Conservation (phyloP, 2,329 filamentous ascomycete species). For the Scedosporium apiospermum region DNA sequence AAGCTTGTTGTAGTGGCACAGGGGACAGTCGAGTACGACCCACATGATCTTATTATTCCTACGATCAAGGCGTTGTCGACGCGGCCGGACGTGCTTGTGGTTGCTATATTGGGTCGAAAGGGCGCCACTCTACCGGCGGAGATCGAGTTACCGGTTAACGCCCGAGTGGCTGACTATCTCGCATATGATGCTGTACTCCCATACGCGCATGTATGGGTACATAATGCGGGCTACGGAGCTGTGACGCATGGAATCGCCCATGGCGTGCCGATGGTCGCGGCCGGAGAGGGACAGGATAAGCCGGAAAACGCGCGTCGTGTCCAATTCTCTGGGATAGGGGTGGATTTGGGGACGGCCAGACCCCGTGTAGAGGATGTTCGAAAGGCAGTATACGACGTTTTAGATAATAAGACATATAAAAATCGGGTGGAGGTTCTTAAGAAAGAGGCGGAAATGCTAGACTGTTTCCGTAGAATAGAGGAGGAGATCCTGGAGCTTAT, state of each 20-base stretch:
- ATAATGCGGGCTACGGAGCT: slow-evolving; percentile 39
- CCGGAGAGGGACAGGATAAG: slow-evolving; percentile 18
- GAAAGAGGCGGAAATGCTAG: no score
- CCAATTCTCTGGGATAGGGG: no score
- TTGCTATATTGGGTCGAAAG: slow-evolving; percentile 20
- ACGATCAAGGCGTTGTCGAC: slow-evolving; percentile 30
- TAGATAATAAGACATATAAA: no score
- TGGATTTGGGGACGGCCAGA: no score
- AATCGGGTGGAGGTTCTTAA: no score
- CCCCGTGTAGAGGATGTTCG: no score
- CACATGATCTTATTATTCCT: slow-evolving; percentile 32
- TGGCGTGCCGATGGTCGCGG: slow-evolving; percentile 36
- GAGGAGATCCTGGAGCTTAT: no score
- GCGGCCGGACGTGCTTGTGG: slow-evolving; percentile 26
- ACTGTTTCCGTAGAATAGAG: no score
- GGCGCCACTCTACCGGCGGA: slow-evolving; percentile 13
- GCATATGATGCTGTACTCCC: slow-evolving; percentile 36
- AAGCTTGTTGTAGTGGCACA: slow-evolving; percentile 36
- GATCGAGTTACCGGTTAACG: slow-evolving; percentile 27
- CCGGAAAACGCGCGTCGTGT: slow-evolving; percentile 22
- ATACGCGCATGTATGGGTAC: slow-evolving; percentile 33
- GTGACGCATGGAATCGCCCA: slow-evolving; percentile 33
- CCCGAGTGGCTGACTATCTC: slow-evolving; percentile 34
- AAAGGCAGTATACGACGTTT: no score
- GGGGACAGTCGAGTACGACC: slow-evolving; percentile 31